These are phyloP conservation scores for Flueggea neowawraea DNA, from an alignment of 441 rosid species.

Conservation along the genomic window DNA sequence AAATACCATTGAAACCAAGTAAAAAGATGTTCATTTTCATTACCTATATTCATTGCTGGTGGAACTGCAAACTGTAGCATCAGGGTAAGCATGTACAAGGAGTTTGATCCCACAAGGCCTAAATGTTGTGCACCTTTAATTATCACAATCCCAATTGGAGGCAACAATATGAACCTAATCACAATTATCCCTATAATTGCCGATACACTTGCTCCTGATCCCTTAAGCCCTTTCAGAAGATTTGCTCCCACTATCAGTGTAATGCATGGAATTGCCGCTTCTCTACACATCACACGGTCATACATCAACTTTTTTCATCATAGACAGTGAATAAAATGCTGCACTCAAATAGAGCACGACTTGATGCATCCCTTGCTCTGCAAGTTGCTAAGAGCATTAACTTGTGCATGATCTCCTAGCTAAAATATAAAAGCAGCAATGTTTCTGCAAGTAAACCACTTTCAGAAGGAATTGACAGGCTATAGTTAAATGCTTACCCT, in stretches of 20 bases:
- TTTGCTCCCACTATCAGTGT: conserved; percentile 38
- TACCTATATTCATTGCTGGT: conserved; percentile 44
- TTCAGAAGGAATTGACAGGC: too few species aligned
- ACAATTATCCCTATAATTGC: conserved; percentile 20
- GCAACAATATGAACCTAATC: conserved; percentile 21
- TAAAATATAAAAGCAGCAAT: background rate
- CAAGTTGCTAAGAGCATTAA: too few species aligned
- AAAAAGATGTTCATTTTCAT: background rate
- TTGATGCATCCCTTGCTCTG: too few species aligned
- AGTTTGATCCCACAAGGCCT: conserved; percentile 29
- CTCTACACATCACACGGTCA: conserved; percentile 8
- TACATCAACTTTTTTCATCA: too few species aligned
- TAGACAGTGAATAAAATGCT: too few species aligned
- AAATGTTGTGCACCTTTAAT: conserved; percentile 27
- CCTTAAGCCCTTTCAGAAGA: conserved; percentile 30
- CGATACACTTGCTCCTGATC: conserved; percentile 5
- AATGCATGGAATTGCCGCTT: conserved; percentile 28
- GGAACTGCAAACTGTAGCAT: conserved; percentile 45
- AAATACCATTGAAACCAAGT: too few species aligned
- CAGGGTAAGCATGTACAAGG: conserved; percentile 35
- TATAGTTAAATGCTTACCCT: conserved; percentile 17
- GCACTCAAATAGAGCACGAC: too few species aligned
- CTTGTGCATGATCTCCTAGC: too few species aligned
- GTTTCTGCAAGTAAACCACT: too few species aligned
- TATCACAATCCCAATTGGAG: conserved; percentile 19